phyloP scores from a whole-genome alignment of 345 rosid genomes.

The Eucalyptus regnans region DNA sequence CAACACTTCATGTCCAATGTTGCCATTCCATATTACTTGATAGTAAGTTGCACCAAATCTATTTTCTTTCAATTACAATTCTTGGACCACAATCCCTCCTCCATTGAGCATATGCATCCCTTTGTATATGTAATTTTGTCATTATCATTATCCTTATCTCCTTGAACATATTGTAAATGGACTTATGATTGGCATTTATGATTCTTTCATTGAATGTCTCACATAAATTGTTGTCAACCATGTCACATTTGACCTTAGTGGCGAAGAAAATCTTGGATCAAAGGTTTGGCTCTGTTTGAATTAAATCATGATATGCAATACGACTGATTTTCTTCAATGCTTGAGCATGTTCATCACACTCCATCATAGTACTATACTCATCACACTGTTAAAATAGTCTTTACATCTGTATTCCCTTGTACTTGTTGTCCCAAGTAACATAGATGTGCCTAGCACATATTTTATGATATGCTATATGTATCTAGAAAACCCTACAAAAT shows the following conservation, averaged over 20 bases:
- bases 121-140: not conserved
- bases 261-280: not conserved
- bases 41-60: not conserved
- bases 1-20: not conserved
- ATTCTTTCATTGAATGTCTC: not conserved
- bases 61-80: not conserved
- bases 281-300: not conserved
- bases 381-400: too few relatives aligned
- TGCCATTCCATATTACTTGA: too few relatives aligned
- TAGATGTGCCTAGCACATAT: not conserved
- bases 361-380: too few relatives aligned
- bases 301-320: not conserved
- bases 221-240: not conserved
- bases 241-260: not conserved
- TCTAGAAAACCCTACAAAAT: not conserved
- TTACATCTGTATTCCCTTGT: too few relatives aligned
- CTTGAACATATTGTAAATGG: too few relatives aligned
- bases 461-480: not conserved
- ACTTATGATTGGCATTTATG: too few relatives aligned
- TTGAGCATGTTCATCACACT: not conserved
- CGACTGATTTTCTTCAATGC: not conserved
- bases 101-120: not conserved
- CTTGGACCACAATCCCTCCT: not conserved
- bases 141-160: not conserved
- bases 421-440: not conserved